These are phyloP conservation scores for Talaromyces funiculosus DNA, from an alignment of 2,329 filamentous ascomycete species.

Conservation along the genomic window DNA sequence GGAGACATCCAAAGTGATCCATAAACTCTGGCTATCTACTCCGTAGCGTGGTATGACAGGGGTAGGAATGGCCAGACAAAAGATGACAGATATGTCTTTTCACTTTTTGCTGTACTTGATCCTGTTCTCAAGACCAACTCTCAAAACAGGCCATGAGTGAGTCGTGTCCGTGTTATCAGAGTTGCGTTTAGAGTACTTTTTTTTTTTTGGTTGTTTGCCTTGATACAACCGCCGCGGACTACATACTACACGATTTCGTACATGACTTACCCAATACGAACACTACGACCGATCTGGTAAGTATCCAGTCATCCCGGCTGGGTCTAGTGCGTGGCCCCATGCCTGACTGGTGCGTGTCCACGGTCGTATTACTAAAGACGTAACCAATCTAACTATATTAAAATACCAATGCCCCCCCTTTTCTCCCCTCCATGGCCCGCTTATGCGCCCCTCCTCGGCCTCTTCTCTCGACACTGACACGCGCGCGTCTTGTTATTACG, in stretches of 20 bases:
- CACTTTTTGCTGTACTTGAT: background rate
- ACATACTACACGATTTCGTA: background rate
- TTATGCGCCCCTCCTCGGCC: slow-evolving; percentile 1
- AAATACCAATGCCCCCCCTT: background rate
- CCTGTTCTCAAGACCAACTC: background rate
- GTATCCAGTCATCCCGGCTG: background rate
- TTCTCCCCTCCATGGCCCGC: background rate
- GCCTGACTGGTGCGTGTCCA: background rate
- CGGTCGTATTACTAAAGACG: background rate
- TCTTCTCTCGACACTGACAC: slow-evolving; percentile 16
- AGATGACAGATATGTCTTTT: background rate
- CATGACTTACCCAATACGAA: background rate
- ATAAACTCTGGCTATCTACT: background rate
- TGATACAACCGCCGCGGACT: background rate
- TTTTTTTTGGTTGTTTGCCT: background rate
- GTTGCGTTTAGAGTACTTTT: background rate
- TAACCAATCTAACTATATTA: background rate
- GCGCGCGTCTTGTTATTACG: slow-evolving; percentile 16
- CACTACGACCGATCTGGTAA: background rate
- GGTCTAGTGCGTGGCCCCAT: background rate
- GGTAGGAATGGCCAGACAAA: background rate
- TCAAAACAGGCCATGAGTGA: background rate
- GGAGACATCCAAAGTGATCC: background rate
- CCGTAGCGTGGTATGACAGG: background rate
- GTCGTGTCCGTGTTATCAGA: background rate